A percentile compares a stretch with the other conserved stretches of the same genome.
Evolutionary conservation across 148 eudicot genomes (phyloP).

Genomic region (Bassia scoparia): DNA sequence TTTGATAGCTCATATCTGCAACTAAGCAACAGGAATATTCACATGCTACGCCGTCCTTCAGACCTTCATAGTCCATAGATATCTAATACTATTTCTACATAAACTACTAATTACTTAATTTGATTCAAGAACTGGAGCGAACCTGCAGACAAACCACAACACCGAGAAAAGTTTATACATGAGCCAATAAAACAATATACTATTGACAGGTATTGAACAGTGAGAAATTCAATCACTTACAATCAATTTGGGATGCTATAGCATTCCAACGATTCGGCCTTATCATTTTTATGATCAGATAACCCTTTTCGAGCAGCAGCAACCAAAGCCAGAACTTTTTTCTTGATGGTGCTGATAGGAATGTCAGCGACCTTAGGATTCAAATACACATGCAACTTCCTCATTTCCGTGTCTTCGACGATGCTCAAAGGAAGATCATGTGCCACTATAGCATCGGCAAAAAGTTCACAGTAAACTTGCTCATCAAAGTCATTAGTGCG

Average conservation of each 20-base stretch:
- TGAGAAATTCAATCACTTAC: neutral
- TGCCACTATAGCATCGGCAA: neutral
- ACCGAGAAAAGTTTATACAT: neutral
- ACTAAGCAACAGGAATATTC: neutral
- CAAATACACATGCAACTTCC: neutral
- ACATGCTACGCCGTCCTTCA: neutral
- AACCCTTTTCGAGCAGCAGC: neutral
- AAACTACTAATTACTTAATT: neutral
- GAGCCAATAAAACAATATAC: neutral
- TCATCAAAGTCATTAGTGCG: neutral
- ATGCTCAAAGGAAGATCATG: neutral
- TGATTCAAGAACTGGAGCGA: neutral
- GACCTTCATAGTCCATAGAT: neutral
- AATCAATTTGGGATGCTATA: neutral
- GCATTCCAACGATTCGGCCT: neutral
- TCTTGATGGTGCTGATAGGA: neutral
- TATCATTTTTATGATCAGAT: neutral
- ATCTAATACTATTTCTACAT: neutral
- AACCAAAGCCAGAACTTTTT: neutral
- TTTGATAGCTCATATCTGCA: neutral
- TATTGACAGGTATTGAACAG: too few species aligned
- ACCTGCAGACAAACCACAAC: neutral
- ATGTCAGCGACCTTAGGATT: neutral
- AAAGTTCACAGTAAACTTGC: neutral
- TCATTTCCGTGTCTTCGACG: neutral